Evolutionary conservation across 2,329 filamentous ascomycete species (phyloP).

Genomic region (Monilinia polystroma): DNA sequence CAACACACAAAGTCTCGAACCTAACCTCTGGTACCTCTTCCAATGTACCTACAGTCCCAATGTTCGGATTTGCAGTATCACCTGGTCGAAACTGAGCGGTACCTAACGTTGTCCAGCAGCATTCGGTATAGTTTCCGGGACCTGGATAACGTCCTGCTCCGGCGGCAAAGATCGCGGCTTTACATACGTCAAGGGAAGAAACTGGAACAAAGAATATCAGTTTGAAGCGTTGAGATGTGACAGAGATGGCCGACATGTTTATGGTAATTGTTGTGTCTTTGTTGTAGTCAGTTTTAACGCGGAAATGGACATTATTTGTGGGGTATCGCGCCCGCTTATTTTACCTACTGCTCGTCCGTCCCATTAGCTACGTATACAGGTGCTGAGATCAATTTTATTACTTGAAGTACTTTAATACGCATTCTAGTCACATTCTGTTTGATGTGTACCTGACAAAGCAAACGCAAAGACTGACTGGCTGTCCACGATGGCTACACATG

Average conservation of each 20-base stretch:
- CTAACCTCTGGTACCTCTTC: conserved; percentile 60
- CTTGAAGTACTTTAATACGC: neutral
- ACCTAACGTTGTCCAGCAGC: conserved; percentile 52
- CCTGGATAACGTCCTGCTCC: conserved; percentile 52
- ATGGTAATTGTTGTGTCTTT: neutral
- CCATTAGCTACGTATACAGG: too few species aligned
- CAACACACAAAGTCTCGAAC: conserved; percentile 62
- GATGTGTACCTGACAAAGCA: neutral
- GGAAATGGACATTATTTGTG: too few species aligned
- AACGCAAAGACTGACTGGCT: too few species aligned
- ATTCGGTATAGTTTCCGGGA: conserved; percentile 54
- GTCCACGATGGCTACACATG: too few species aligned
- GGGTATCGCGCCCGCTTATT: neutral
- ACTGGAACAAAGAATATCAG: conserved; percentile 54
- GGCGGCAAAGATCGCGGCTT: conserved; percentile 54
- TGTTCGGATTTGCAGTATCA: conserved; percentile 58
- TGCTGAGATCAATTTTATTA: neutral
- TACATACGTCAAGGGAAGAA: conserved; percentile 46
- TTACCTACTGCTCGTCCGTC: neutral
- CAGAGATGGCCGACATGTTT: neutral
- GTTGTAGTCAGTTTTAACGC: neutral
- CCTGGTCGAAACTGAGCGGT: conserved; percentile 67
- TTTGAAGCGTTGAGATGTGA: conserved; percentile 27
- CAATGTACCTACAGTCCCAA: conserved; percentile 56
- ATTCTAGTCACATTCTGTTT: too few species aligned